phyloP scores from a whole-genome alignment of 371 early-diverging fungal genomes.

The Apophysomyces sp. region DNA sequence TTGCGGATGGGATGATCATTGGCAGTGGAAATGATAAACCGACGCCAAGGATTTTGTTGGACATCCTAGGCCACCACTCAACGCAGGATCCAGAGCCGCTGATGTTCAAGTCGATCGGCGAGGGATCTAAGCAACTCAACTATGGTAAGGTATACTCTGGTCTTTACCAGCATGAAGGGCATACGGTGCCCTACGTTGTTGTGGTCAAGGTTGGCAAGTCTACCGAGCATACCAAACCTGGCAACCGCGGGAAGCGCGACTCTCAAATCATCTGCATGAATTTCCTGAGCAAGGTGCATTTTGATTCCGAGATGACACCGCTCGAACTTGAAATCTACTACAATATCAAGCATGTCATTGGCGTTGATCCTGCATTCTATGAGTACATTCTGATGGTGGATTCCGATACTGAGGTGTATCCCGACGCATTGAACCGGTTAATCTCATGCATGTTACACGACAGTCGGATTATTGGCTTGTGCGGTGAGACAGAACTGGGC shows the following conservation, averaged over 20 bases:
- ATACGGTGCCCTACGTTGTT: constrained; percentile 81
- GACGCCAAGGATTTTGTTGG: constrained; percentile 74
- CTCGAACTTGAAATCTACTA: constrained; percentile 92
- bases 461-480: constrained; percentile 77
- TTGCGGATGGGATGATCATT: constrained; percentile 87
- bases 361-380: constrained; percentile 81
- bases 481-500: constrained; percentile 83
- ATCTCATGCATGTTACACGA: constrained; percentile 79
- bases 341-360: constrained; percentile 77
- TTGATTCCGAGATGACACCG: constrained; percentile 91
- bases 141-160: constrained; percentile 95
- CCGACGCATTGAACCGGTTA: constrained; percentile 72
- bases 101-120: constrained; percentile 85
- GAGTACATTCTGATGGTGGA: constrained; percentile 96
- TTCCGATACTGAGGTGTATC: constrained; percentile 89
- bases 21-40: constrained; percentile 77
- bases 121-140: constrained; percentile 84
- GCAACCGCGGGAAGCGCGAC: constrained; percentile 99
- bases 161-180: constrained; percentile 70
- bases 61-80: constrained; percentile 66
- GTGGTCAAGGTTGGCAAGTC: constrained; percentile 93
- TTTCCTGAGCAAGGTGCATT: constrained; percentile 89
- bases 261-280: constrained; percentile 97
- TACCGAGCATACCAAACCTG: constrained; percentile 78
- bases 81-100: constrained; percentile 53